A percentile compares a stretch with the other conserved stretches of the same genome.
Evolutionary conservation across 1,284 basidiomycete genomes (phyloP).

Genomic region (Trichosporon sp.): DNA sequence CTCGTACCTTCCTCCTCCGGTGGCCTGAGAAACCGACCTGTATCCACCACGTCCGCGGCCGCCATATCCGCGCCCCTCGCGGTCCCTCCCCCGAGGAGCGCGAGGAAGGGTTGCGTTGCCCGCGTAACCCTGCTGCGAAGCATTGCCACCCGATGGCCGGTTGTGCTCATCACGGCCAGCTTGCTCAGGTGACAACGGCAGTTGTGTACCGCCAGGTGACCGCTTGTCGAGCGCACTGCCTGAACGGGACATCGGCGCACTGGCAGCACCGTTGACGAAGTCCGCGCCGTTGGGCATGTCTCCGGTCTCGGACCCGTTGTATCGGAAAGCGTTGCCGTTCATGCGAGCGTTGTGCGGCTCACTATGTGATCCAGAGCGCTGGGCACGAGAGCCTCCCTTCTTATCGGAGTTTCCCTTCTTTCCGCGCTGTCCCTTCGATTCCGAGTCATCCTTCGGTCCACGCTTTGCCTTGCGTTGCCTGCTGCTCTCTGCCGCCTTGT

Average conservation of each 20-base stretch:
- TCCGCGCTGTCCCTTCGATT: slow-evolving; percentile 8
- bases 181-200: slow-evolving; percentile 15
- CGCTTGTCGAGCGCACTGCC: slow-evolving; percentile 25
- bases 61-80: slow-evolving; percentile 29
- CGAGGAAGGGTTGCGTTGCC: slow-evolving; percentile 22
- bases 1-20: slow-evolving; percentile 13
- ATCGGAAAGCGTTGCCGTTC: slow-evolving; percentile 19
- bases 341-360: neutral
- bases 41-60: slow-evolving; percentile 25
- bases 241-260: slow-evolving; percentile 29
- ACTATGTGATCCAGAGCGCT: slow-evolving; percentile 16
- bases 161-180: slow-evolving; percentile 4
- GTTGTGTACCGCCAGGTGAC: slow-evolving; percentile 11
- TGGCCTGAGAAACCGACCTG: slow-evolving; percentile 13
- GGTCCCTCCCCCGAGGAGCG: slow-evolving; percentile 25
- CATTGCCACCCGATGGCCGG: slow-evolving; percentile 4
- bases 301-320: slow-evolving; percentile 12
- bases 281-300: slow-evolving; percentile 9
- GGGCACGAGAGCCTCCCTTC: slow-evolving; percentile 7
- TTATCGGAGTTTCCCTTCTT: slow-evolving; percentile 15
- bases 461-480: slow-evolving; percentile 28
- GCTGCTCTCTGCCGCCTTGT: slow-evolving; percentile 38
- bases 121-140: slow-evolving; percentile 28
- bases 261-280: slow-evolving; percentile 12
- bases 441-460: slow-evolving; percentile 11